Evolutionary conservation across 768 basidiomycete species (phyloP), one percentile per base, ranked within the genome.

Genomic region (Termitomyces sp.): DNA sequence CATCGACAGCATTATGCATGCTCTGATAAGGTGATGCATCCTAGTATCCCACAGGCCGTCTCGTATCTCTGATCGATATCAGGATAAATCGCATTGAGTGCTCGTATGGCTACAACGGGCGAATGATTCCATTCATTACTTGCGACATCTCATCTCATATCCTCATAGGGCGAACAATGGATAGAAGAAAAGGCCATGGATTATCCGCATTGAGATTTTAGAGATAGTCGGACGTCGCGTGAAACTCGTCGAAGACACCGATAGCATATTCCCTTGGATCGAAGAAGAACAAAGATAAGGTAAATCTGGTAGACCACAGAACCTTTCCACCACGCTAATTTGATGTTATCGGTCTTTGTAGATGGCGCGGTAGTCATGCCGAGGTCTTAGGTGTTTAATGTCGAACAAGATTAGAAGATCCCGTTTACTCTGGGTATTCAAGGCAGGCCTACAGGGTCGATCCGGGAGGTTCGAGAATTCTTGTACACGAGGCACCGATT

Each of bases 291-390:
- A 3, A 6, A 52, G 81, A 71, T 6, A 2, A 87, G 87, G 65
- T 88, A 88, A 66, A 89, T 86, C 68, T 87, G 86, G 70, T 87
- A 87, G 22, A 87, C 72, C 31, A 76, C 67, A 3, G 79, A 79
- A 18, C 76, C 74, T 63, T 85, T 85, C 83, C 83, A 86, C 83
- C 84, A 86, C 0, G 68, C 58, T 27, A 55, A 57, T 42, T 18
- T 24, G 2, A 36, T 16, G 13, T 36, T 26, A 37, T 37, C 7
- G 14, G 8, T 1, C 9, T 36, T 14, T 5, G 2, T 18, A 18
- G 6, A 37, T 27, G 26, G 6, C 18, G 24, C 12, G 12, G 27
- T n/a, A 39, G 50, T 2, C 37, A 39, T 51, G 26, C 37, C n/a
- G 10, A 10, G 18, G 34, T 37, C 2, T n/a, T n/a, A 14, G 22